Evolutionary conservation across 148 eudicot species (phyloP).

Genomic region (Heliosperma pusillum): DNA sequence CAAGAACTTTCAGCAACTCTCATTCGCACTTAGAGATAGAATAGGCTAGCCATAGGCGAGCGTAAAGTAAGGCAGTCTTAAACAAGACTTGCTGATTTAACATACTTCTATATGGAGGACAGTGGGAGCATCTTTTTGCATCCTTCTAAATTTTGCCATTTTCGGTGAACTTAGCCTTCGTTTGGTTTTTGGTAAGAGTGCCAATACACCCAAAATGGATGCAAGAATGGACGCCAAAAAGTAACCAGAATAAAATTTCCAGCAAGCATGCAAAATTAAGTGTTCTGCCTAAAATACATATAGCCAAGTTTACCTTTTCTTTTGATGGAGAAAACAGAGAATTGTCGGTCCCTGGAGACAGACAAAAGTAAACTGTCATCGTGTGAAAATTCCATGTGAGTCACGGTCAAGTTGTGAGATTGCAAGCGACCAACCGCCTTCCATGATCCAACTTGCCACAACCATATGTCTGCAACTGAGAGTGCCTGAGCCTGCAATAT

Average conservation of each 20-base stretch:
- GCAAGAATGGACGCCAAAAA: background rate
- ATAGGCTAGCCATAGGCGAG: background rate
- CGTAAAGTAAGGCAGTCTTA: background rate
- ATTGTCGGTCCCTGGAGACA: slow-evolving; percentile 88
- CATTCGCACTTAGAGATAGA: background rate
- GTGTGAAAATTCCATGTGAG: slow-evolving; percentile 86
- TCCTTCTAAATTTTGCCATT: background rate
- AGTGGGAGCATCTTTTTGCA: background rate
- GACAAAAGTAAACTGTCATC: slow-evolving; percentile 84
- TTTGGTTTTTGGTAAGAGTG: no score
- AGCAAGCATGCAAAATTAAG: background rate
- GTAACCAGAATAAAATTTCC: background rate
- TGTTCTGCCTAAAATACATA: background rate
- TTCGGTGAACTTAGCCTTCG: background rate
- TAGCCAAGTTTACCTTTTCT: slow-evolving; percentile 43
- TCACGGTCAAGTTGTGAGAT: slow-evolving; percentile 91
- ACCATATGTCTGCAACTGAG: slow-evolving; percentile 92
- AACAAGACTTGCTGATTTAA: background rate
- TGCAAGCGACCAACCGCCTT: slow-evolving; percentile 83
- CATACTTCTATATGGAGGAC: no score
- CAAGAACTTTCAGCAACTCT: background rate
- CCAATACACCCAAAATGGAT: background rate
- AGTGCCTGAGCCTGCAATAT: slow-evolving; percentile 74
- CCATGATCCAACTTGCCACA: slow-evolving; percentile 97
- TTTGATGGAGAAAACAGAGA: slow-evolving; percentile 70